These are phyloP conservation scores for Helotiales sp. DNA, from an alignment of 2,329 filamentous ascomycete genomes.

Conservation along the genomic window DNA sequence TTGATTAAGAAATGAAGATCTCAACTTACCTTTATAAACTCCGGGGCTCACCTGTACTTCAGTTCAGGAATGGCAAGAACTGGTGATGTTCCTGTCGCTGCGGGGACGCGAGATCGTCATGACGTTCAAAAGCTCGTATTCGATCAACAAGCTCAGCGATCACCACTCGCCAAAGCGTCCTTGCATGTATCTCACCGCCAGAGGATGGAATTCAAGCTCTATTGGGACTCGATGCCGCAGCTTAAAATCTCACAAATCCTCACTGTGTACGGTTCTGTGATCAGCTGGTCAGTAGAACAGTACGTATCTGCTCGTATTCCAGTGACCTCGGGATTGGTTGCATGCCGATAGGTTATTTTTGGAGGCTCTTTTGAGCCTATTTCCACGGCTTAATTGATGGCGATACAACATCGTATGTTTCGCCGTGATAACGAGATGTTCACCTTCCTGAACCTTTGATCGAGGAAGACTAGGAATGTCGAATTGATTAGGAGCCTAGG, in stretches of 20 bases:
- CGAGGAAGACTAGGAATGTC: too few species aligned
- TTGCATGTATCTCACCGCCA: background rate
- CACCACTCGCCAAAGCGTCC: background rate
- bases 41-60: background rate
- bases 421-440: too few species aligned
- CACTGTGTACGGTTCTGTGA: background rate
- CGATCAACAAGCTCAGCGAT: background rate
- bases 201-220: background rate
- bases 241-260: background rate
- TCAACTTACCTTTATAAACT: background rate
- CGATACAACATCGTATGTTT: background rate
- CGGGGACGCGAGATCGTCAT: conserved; percentile 1
- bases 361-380: background rate
- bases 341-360: background rate
- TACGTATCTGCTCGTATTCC: background rate
- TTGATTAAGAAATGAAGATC: background rate
- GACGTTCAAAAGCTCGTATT: conserved; percentile 5
- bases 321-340: background rate
- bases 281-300: background rate
- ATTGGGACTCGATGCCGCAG: background rate
- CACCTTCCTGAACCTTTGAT: too few species aligned
- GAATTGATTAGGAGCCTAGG: too few species aligned
- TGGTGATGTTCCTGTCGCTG: conserved; percentile 1
- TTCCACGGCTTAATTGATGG: background rate
- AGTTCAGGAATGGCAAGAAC: background rate